These are phyloP conservation scores for Dioscorea zingiberensis DNA, from an alignment of 106 monocot genomes.

Conservation along the genomic window DNA sequence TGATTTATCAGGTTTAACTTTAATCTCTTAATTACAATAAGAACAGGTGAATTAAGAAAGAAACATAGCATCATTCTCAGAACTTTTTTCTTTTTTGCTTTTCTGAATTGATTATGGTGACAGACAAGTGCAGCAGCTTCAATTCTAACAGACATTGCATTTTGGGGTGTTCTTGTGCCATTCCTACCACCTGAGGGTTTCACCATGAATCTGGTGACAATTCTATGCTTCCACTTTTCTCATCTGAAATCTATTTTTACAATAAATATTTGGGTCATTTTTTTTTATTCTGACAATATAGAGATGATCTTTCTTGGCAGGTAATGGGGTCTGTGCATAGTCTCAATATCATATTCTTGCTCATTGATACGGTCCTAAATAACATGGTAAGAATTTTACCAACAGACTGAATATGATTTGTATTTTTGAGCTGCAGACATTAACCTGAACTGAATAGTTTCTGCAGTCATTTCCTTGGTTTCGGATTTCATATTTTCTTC, in stretches of 20 bases:
- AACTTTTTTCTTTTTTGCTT: too few species aligned
- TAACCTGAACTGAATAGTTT: too few species aligned
- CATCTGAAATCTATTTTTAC: too few species aligned
- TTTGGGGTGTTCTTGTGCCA: neutral
- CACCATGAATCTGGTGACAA: neutral
- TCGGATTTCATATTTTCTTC: constrained; percentile 77
- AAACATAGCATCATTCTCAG: too few species aligned
- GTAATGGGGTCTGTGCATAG: constrained; percentile 44
- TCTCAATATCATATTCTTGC: constrained; percentile 46
- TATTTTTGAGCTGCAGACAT: too few species aligned
- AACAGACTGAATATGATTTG: too few species aligned
- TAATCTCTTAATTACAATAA: too few species aligned
- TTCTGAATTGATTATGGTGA: too few species aligned
- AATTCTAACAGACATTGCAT: neutral
- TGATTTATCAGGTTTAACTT: constrained; percentile 39
- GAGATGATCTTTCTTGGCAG: constrained; percentile 16
- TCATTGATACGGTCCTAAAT: constrained; percentile 67
- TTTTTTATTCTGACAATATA: neutral
- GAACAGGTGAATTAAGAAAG: too few species aligned
- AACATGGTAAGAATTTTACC: too few species aligned
- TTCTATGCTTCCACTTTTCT: neutral
- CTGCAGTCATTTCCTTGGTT: constrained; percentile 86
- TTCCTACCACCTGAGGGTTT: neutral
- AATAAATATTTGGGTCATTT: neutral
- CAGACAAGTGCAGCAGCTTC: constrained; percentile 4